These are phyloP conservation scores for Cytospora piceicola DNA, from an alignment of 2,329 filamentous ascomycete genomes.

Conservation along the genomic window DNA sequence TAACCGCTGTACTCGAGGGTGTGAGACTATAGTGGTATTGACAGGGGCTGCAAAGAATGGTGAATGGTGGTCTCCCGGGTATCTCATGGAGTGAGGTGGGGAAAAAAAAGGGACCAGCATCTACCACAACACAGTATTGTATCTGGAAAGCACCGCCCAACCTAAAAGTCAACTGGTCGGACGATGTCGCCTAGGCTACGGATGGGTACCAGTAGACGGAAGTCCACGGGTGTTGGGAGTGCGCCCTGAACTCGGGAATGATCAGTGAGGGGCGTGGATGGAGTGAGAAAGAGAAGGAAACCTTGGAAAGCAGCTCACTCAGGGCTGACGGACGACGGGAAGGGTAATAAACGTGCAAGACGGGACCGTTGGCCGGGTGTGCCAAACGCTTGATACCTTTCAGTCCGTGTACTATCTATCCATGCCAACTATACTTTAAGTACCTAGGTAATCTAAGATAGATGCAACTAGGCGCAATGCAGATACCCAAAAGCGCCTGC, in stretches of 20 bases:
- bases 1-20: constrained; percentile 15
- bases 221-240: background rate
- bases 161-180: background rate
- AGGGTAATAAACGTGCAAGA: constrained; percentile 3
- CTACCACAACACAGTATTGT: too few relatives aligned
- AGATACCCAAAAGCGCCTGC: background rate
- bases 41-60: constrained; percentile 5
- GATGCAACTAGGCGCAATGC: background rate
- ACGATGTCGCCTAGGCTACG: constrained; percentile 6
- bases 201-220: background rate
- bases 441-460: background rate
- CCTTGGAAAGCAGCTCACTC: constrained; percentile 2
- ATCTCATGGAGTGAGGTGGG: constrained; percentile 8
- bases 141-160: background rate
- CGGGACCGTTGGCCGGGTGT: constrained; percentile 17
- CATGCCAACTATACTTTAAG: too few relatives aligned
- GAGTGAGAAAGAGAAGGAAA: constrained; percentile 5
- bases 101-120: constrained; percentile 1
- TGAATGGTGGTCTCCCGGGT: constrained; percentile 11
- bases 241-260: background rate
- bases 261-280: background rate
- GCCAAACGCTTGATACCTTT: constrained; percentile 7
- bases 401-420: too few relatives aligned
- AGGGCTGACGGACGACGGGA: constrained; percentile 25
- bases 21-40: background rate